A percentile compares a stretch with the other conserved stretches of the same genome.
Conservation (phyloP, 2,329 filamentous ascomycete species). For the Chaetomiaceae sp. region DNA sequence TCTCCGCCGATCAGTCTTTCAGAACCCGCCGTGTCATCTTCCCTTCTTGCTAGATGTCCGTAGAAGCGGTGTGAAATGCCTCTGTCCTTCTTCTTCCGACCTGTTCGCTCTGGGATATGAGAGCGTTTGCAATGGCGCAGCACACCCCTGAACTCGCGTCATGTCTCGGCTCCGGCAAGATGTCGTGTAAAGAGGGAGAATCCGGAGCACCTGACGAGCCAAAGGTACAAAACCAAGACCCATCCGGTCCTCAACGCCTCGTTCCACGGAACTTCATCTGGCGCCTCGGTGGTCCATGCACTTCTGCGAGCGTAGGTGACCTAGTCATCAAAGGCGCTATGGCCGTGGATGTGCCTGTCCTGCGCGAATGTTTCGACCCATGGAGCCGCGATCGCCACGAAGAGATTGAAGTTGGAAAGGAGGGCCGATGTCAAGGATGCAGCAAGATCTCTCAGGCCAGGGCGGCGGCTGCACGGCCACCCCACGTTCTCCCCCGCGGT, state of each 20-base stretch:
- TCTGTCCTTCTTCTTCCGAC: conserved; percentile 29
- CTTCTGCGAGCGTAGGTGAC: conserved; percentile 6
- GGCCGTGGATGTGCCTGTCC: conserved; percentile 23
- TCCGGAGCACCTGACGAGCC: conserved; percentile 6
- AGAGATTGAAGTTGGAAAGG: conserved; percentile 15
- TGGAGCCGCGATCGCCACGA: conserved; percentile 20
- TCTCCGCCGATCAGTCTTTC: conserved; percentile 8
- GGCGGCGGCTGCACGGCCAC: conserved; percentile 9
- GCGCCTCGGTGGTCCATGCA: conserved; percentile 22
- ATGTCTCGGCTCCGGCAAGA: conserved; percentile 20
- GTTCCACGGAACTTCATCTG: conserved; percentile 25
- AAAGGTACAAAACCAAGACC: conserved; percentile 19
- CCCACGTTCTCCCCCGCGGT: conserved; percentile 14
- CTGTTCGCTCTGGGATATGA: conserved; percentile 27
- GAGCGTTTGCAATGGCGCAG: conserved; percentile 22
- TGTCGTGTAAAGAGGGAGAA: conserved; percentile 19
- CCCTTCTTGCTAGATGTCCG: background rate
- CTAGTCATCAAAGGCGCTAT: conserved; percentile 17
- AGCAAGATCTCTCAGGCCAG: conserved; percentile 24
- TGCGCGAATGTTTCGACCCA: conserved; percentile 25
- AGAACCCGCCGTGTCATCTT: background rate
- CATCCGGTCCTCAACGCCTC: conserved; percentile 2
- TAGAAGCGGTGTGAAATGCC: conserved; percentile 29
- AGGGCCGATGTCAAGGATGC: conserved; percentile 24
- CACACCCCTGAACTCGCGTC: conserved; percentile 27